Evolutionary conservation across 306 rosid genomes (phyloP).

Genomic region (Vicia faba): DNA sequence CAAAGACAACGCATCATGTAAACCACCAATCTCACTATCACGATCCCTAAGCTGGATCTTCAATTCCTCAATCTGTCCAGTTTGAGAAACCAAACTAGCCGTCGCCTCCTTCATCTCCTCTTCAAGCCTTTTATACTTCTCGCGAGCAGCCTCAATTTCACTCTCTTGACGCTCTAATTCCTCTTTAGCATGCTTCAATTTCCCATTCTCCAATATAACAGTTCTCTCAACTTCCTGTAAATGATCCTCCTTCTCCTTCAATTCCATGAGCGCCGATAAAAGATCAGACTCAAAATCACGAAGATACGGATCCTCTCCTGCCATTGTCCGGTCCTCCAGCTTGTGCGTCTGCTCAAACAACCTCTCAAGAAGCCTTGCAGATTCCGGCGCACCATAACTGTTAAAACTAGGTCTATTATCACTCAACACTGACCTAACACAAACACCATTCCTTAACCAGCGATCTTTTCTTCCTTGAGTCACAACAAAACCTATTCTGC

Average conservation of each 20-base stretch:
- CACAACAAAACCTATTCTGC: slow-evolving; percentile 37
- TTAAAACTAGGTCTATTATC: slow-evolving; percentile 44
- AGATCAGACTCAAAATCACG: slow-evolving; percentile 72
- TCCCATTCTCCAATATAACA: slow-evolving; percentile 60
- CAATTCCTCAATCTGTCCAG: slow-evolving; percentile 60
- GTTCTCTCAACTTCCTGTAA: slow-evolving; percentile 69
- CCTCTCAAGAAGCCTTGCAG: slow-evolving; percentile 85
- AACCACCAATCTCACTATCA: slow-evolving; percentile 49
- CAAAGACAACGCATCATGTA: slow-evolving; percentile 41
- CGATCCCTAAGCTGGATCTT: slow-evolving; percentile 63
- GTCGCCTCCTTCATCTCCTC: slow-evolving; percentile 71
- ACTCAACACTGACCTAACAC: slow-evolving; percentile 52
- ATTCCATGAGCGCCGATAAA: slow-evolving; percentile 57
- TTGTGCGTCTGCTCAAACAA: slow-evolving; percentile 80
- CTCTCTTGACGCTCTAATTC: slow-evolving; percentile 73
- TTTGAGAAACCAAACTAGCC: slow-evolving; percentile 64
- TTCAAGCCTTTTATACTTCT: slow-evolving; percentile 54
- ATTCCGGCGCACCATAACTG: slow-evolving; percentile 64
- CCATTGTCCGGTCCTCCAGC: slow-evolving; percentile 58
- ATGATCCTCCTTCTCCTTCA: slow-evolving; percentile 78
- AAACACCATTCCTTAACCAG: slow-evolving; percentile 37
- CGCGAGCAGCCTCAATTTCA: slow-evolving; percentile 60
- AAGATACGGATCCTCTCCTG: slow-evolving; percentile 40
- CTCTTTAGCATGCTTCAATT: slow-evolving; percentile 62
- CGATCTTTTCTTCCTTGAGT: slow-evolving; percentile 35